A percentile compares a stretch with the other conserved stretches of the same genome.
These are phyloP conservation scores for Botrytis aclada DNA, from an alignment of 2,329 filamentous ascomycete genomes.

Conservation along the genomic window DNA sequence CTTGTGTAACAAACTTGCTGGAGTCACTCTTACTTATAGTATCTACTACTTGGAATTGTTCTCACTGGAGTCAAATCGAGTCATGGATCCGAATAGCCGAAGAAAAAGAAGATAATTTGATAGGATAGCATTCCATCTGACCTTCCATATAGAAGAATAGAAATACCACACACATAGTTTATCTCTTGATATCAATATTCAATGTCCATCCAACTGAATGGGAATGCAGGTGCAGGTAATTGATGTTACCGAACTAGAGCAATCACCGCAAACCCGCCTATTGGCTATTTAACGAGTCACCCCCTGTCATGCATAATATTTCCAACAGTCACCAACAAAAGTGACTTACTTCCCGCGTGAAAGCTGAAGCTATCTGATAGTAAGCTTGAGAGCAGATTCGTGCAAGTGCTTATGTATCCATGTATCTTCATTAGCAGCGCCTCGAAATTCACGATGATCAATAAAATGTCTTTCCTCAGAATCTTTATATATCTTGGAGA, in stretches of 20 bases:
- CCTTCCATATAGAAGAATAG: neutral
- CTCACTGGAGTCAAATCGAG: neutral
- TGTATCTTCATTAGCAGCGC: neutral
- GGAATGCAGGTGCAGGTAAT: neutral
- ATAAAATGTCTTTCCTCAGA: neutral
- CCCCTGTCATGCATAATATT: neutral
- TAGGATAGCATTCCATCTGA: neutral
- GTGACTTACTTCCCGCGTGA: too few relatives aligned
- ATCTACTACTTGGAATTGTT: neutral
- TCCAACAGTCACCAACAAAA: constrained; percentile 4
- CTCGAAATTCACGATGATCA: neutral
- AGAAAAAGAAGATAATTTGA: neutral
- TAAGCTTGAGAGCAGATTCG: too few relatives aligned
- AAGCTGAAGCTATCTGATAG: neutral
- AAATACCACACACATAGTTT: neutral
- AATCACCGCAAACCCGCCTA: neutral
- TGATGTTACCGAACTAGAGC: neutral
- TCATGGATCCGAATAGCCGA: neutral
- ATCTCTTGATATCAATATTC: neutral
- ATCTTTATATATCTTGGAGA: neutral
- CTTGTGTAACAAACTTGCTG: rapidly evolving
- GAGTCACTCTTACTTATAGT: rapidly evolving
- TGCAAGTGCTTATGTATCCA: neutral
- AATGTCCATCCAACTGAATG: neutral
- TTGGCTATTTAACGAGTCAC: neutral